Evolutionary conservation across 1,284 basidiomycete species (phyloP), one percentile per base, ranked within the genome.

Genomic region (Amylostereum areolatum): DNA sequence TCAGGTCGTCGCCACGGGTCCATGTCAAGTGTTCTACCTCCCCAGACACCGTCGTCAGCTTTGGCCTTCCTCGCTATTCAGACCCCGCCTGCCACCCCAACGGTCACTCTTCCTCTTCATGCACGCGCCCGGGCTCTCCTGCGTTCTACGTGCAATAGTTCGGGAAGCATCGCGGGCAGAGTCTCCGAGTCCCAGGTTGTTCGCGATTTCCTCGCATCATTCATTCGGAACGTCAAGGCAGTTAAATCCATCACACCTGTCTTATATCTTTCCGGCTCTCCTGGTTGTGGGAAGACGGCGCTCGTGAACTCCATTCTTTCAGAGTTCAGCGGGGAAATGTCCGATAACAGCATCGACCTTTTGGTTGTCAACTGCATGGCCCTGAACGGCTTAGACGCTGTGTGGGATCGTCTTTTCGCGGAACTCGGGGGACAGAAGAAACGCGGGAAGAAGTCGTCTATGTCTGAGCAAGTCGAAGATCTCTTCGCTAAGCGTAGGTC

Each of bases 261-360:
- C 30, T 70, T 91, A 47, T 91, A 89, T 62, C 81, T 91, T 46
- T 90, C 88, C 12, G 88, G 88, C 30, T 74, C 85, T 1, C 88
- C 89, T 11, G 89, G 88, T 1, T 87, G 86, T 4, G 89, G 88
- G 29, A 91, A 91, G 68, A 91, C 89, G 1, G 89, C 88, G 0
- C 70, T 91, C 7, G 79, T 91, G 32, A 86, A 85, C 59, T 70
- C 78, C 4, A 67, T 89, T 43, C 62, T 91, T 28, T 65, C 57
- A 4, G 56, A 58, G 1, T 51, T 72, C 33, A 63, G 67, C 3
- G 52, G 74, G 25, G 63, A 69, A 28, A 49, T 57, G 18, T 49
- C 66, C 8, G 61, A 65, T 10, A 67, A 72, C 27, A 59, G 68
- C 25, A 62, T 77, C 40, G 75, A 71, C 49, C 66, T 84, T 12